Conservation (phyloP, 495 filamentous ascomycete species). For the Penicillium simplicissimum region DNA sequence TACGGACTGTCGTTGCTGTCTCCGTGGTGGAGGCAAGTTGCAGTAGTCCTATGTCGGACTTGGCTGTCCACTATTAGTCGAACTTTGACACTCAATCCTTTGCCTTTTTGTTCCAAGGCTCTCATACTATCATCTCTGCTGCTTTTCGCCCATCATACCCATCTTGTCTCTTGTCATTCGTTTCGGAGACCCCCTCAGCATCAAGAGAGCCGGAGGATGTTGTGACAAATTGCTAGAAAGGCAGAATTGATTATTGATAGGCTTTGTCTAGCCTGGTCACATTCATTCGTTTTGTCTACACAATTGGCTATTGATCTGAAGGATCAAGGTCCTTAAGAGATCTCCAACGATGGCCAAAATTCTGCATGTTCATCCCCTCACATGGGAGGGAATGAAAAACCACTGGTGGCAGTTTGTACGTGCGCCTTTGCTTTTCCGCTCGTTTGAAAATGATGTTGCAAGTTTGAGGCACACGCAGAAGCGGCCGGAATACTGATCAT, state of each 20-base stretch:
- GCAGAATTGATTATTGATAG: background rate
- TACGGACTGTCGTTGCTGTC: constrained; percentile 7
- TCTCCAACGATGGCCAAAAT: constrained; percentile 33
- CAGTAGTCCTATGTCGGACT: constrained; percentile 8
- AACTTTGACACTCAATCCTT: background rate
- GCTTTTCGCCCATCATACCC: background rate
- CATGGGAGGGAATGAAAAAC: constrained; percentile 38
- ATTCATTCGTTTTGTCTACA: background rate
- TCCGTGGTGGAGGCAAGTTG: constrained; percentile 7
- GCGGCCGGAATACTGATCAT: constrained; percentile 15
- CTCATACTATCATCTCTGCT: constrained; percentile 9
- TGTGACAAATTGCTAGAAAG: background rate
- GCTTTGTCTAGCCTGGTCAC: background rate
- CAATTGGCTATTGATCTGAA: background rate
- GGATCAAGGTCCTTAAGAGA: background rate
- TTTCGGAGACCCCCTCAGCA: background rate
- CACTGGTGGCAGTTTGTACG: constrained; percentile 51
- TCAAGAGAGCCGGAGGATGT: constrained; percentile 2
- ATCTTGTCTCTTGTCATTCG: constrained; percentile 7
- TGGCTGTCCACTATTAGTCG: background rate
- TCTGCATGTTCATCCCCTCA: constrained; percentile 35
- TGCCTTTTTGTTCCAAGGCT: background rate
- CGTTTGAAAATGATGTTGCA: constrained; percentile 8
- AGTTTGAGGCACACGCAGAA: background rate
- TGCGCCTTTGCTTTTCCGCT: constrained; percentile 3